Base-by-base conservation (phyloP, 768 basidiomycete species). In the Suillus subaureus region DNA sequence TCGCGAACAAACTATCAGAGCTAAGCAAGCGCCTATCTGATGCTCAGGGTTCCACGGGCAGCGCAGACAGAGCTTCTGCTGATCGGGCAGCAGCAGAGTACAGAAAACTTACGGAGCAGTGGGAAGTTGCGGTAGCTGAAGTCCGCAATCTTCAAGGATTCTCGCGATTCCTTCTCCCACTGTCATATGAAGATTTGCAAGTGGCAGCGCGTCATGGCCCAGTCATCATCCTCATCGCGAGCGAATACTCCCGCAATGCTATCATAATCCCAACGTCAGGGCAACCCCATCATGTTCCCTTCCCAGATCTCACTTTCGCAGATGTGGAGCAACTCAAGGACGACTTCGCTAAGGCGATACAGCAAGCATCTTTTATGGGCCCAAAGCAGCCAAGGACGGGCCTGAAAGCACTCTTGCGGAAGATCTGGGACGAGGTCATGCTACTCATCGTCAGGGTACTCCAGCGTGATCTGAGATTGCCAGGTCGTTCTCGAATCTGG, bases 131-230 rank as follows among this genome's bases (percentile, higher is more conserved):
- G 4, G 61, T 61, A 18, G 45, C 15, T 9, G 63, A 71, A 28
- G 62, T 69, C 3, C 43, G 72, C 26, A 28, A 37, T 5, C 21
- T 66, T 33, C 52, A 61, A 3, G 66, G 70, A 0, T 71, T 73
- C 56, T 64, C 70, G 4, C 26, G 37, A 5, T 73, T 73, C 52
- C 61, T 74, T 1, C 51, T 60, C 23, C 70, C 73, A 18, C 39
- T 61, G 5, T 56, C 47, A 18, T 65, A 69, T 16, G 26, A 28
- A 6, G 65, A 71, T 6, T 62, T 74, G 16, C n/a, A 35, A 21
- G n/a, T 33, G 6, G 72, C 72, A 13, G 70, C 72, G 1, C 23
- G 42, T 9, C 49, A 69, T 8, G 72, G 11, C 12, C 37, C 37
- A 39, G 37, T 39, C 3, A 37, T 37, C 37, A 37, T 37, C 9